A percentile compares a stretch with the other conserved stretches of the same genome.
These are phyloP conservation scores for Tylopilus sp. DNA, from an alignment of 768 basidiomycete genomes.

Conservation along the genomic window DNA sequence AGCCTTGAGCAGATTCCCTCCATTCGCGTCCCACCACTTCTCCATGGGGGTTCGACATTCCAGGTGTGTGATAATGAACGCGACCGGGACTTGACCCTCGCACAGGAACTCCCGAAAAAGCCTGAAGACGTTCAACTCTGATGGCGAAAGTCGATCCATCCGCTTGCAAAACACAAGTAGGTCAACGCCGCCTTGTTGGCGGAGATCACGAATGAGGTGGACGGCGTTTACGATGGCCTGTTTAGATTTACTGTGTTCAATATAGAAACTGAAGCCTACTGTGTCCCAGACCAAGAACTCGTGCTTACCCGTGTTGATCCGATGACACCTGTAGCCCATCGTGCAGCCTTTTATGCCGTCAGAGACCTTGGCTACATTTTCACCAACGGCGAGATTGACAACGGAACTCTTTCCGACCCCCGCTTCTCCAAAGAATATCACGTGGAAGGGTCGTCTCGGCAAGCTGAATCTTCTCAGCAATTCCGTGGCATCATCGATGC, in stretches of 20 bases:
- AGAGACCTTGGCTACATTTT: constrained; percentile 24
- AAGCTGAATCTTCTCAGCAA: too few relatives aligned
- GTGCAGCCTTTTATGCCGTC: constrained; percentile 32
- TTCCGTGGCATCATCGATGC: too few relatives aligned
- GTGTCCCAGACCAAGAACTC: constrained; percentile 22
- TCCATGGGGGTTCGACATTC: constrained; percentile 32
- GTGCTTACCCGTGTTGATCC: constrained; percentile 14
- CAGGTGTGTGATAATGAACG: too few relatives aligned
- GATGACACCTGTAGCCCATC: constrained; percentile 24
- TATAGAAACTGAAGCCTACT: constrained; percentile 15
- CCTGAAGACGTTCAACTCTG: constrained; percentile 31
- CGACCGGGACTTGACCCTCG: constrained; percentile 34
- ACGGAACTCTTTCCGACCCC: too few relatives aligned
- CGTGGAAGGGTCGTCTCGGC: constrained; percentile 20
- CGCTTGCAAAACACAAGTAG: constrained; percentile 38
- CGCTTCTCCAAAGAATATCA: constrained; percentile 39
- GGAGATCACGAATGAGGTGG: constrained; percentile 29
- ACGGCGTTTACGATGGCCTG: constrained; percentile 24
- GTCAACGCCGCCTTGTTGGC: constrained; percentile 31
- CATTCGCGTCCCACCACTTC: constrained; percentile 29
- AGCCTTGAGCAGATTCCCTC: constrained; percentile 10
- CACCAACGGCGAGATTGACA: too few relatives aligned
- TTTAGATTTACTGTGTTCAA: constrained; percentile 3
- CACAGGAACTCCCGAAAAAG: constrained; percentile 40
- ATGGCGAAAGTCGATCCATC: constrained; percentile 25